Conservation (phyloP, 2,329 filamentous ascomycete genomes). For the Cryphonectria naterciae region DNA sequence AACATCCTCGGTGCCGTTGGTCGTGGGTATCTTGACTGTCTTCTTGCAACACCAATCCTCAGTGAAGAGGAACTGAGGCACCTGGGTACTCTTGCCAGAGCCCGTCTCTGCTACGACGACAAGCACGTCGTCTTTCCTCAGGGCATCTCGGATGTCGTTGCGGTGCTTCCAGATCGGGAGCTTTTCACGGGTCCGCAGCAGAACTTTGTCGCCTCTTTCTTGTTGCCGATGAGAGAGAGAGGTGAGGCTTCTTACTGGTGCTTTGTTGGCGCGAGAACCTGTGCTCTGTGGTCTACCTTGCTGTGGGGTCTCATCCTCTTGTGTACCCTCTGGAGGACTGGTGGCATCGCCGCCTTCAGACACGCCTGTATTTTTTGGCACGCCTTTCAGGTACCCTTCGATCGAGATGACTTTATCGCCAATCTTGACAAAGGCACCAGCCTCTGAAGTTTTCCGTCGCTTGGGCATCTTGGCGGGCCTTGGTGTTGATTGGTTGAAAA, state of each 20-base stretch:
- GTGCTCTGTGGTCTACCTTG: conserved; percentile 4
- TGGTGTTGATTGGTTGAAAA: conserved; percentile 30
- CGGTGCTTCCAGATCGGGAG: conserved; percentile 82
- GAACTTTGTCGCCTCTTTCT: conserved; percentile 22
- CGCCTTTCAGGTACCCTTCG: conserved; percentile 49
- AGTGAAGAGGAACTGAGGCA: conserved; percentile 82
- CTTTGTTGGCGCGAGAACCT: conserved; percentile 10
- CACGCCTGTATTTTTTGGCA: conserved; percentile 39
- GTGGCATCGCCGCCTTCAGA: neutral
- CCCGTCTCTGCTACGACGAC: conserved; percentile 92
- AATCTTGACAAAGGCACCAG: conserved; percentile 46
- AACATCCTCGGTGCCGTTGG: conserved; percentile 45
- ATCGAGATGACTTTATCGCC: conserved; percentile 55
- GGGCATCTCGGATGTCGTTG: conserved; percentile 66
- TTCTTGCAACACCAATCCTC: conserved; percentile 78
- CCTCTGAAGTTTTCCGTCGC: conserved; percentile 39
- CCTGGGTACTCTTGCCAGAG: conserved; percentile 95
- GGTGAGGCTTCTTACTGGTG: conserved; percentile 32
- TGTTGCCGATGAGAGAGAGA: neutral
- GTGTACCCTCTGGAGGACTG: too few relatives aligned
- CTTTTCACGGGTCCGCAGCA: conserved; percentile 58
- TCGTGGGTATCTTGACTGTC: conserved; percentile 52
- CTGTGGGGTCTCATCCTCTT: neutral
- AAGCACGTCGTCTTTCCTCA: conserved; percentile 74
- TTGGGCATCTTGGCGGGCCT: conserved; percentile 29